These are phyloP conservation scores for Dendrobium huoshanense DNA, from an alignment of 106 monocot genomes.

Conservation along the genomic window DNA sequence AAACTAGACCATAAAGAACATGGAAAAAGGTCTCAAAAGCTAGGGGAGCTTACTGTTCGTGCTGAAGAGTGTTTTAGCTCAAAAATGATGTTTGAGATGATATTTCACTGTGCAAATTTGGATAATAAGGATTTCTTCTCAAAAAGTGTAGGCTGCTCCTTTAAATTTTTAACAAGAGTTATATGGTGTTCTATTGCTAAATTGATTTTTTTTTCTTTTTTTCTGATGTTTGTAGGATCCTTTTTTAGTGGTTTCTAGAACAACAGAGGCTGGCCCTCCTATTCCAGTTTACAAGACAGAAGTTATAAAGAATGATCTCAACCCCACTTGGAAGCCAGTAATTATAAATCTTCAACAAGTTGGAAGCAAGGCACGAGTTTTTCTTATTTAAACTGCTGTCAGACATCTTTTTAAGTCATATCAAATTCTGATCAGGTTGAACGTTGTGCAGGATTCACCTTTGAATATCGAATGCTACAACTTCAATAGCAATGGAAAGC, in stretches of 20 bases:
- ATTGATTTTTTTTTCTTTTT: constrained; percentile 3
- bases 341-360: constrained; percentile 82
- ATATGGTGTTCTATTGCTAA: background rate
- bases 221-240: constrained; percentile 57
- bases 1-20: constrained; percentile 42
- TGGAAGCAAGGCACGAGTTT: constrained; percentile 65
- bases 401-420: background rate
- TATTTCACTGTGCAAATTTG: constrained; percentile 67
- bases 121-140: constrained; percentile 92
- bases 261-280: constrained; percentile 49
- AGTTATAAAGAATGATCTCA: constrained; percentile 88
- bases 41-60: constrained; percentile 60
- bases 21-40: constrained; percentile 17
- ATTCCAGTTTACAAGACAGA: constrained; percentile 93
- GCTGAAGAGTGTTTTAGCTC: constrained; percentile 66
- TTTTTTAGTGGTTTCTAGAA: constrained; percentile 82
- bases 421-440: background rate
- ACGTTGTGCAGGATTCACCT: constrained; percentile 55
- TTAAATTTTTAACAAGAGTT: background rate
- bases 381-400: background rate
- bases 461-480: constrained; percentile 82
- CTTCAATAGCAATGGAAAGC: constrained; percentile 87
- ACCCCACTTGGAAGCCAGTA: constrained; percentile 80
- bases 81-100: constrained; percentile 57
- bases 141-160: constrained; percentile 67